phyloP scores from a whole-genome alignment of 352 stramenopile species.

The Pythium plurisporium region DNA sequence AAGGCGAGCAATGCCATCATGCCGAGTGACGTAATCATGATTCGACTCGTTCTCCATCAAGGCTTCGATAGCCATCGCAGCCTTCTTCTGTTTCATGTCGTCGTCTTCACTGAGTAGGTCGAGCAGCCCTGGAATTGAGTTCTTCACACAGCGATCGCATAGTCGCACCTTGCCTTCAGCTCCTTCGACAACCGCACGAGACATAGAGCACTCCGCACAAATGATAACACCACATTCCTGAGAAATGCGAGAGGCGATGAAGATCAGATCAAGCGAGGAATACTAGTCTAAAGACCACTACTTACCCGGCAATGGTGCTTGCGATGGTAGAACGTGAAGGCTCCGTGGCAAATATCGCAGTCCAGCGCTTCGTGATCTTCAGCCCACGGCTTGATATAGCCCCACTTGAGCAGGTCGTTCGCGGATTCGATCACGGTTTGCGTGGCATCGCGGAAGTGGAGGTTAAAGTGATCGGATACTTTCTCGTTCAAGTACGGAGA shows the following conservation, averaged over 20 bases:
- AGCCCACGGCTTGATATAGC: conserved; percentile 85
- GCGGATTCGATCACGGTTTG: conserved; percentile 75
- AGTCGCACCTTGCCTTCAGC: conserved; percentile 71
- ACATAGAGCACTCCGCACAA: conserved; percentile 83
- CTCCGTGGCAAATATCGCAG: conserved; percentile 67
- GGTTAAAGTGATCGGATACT: conserved; percentile 71
- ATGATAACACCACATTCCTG: conserved; percentile 87
- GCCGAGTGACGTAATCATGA: conserved; percentile 80
- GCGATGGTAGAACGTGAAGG: conserved; percentile 79
- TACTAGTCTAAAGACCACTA: background rate
- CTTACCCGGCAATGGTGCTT: conserved; percentile 82
- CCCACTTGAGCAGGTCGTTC: conserved; percentile 83
- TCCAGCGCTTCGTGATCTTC: conserved; percentile 76
- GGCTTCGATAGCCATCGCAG: conserved; percentile 73
- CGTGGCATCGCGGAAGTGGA: conserved; percentile 60
- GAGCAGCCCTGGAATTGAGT: conserved; percentile 67
- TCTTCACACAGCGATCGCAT: conserved; percentile 83
- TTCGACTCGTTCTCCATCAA: conserved; percentile 83
- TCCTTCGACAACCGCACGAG: conserved; percentile 76
- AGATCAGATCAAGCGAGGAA: background rate
- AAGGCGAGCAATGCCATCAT: conserved; percentile 63
- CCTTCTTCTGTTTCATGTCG: conserved; percentile 60
- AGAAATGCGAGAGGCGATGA: background rate
- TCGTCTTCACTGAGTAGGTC: conserved; percentile 41
- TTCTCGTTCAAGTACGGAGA: conserved; percentile 84